phyloP scores from a whole-genome alignment of 441 rosid species.

The Pelargonium hybrid region DNA sequence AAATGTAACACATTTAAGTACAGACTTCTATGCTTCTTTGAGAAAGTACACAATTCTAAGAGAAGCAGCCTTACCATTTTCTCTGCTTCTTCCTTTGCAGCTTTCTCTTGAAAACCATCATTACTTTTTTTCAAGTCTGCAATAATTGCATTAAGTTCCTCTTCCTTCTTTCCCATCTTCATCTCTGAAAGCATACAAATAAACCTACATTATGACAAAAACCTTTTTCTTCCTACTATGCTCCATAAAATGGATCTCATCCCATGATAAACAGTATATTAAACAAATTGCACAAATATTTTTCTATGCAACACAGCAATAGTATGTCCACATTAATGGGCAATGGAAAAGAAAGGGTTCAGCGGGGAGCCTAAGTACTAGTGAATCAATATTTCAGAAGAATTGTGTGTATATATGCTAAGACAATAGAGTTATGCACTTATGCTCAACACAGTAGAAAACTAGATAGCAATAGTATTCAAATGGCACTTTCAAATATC shows the following conservation, averaged over 20 bases:
- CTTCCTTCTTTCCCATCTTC: constrained; percentile 56
- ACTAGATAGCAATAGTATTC: background rate
- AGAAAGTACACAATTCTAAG: background rate
- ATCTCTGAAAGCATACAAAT: constrained; percentile 32
- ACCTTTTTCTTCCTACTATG: background rate
- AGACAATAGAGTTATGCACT: background rate
- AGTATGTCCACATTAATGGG: too few relatives aligned
- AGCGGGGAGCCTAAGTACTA: background rate
- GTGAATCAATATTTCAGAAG: background rate
- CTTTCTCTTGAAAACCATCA: constrained; percentile 40
- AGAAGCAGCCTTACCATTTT: constrained; percentile 43
- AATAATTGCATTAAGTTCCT: constrained; percentile 31
- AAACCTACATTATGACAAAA: constrained; percentile 6
- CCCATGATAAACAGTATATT: too few relatives aligned
- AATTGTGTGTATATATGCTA: too few relatives aligned
- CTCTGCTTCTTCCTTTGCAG: constrained; percentile 53
- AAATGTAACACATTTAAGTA: background rate
- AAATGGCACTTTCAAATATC: background rate
- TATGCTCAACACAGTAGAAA: background rate
- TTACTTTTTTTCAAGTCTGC: constrained; percentile 39
- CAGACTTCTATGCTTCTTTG: background rate
- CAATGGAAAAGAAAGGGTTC: background rate
- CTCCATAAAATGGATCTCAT: background rate
- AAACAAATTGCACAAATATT: background rate
- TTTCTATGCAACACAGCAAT: too few relatives aligned